Evolutionary conservation across 2,329 filamentous ascomycete genomes (phyloP), one percentile per base, ranked within the genome.

Genomic region (Cordyceps fumosorosea): DNA sequence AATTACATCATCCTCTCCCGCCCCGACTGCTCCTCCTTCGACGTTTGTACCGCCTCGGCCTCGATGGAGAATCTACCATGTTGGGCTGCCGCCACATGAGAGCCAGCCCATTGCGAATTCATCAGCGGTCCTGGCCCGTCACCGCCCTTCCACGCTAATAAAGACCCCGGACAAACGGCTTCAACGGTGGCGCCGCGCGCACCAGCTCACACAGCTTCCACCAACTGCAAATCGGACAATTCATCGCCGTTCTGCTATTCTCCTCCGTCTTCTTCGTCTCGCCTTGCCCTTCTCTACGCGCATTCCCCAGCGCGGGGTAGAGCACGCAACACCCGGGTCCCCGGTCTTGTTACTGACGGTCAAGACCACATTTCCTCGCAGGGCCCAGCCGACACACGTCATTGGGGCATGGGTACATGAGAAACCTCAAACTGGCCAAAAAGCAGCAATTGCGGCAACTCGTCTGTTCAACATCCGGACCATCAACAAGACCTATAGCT

Each of bases 61-160:
- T 42, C 16, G 37, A 60, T 44, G 40, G 42, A 51, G 20, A 26
- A 16, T 50, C 42, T 20, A 61, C 22, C 26, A 40, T 40, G 57
- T 45, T 47, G 51, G 20, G 59, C 26, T 51, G 48, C 50, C 42
- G 24, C 58, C 57, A 11, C 48, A 47, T 53, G 42, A 60, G 42
- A 54, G 58, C 58, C 40, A 55, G 40, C 48, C 11, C 37, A n/a
- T 32, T 44, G 18, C 55, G 11, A 48, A 24, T 37, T 44, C 37
- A 32, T 44, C 47, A 32, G 7, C n/a, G 8, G 26, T 14, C 29
- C 42, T 48, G 37, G 42, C 11, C 34, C 40, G 40, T 44, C 40
- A 44, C 40, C 56, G 45, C 45, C 34, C 29, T 20, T 32, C 11
- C 34, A 24, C 56, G 40, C 40, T 44, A 44, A 6, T 4, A n/a